Conservation (phyloP, 225 moss, liverwort and hornwort genomes). For the Pseudoscleropodium purum region DNA sequence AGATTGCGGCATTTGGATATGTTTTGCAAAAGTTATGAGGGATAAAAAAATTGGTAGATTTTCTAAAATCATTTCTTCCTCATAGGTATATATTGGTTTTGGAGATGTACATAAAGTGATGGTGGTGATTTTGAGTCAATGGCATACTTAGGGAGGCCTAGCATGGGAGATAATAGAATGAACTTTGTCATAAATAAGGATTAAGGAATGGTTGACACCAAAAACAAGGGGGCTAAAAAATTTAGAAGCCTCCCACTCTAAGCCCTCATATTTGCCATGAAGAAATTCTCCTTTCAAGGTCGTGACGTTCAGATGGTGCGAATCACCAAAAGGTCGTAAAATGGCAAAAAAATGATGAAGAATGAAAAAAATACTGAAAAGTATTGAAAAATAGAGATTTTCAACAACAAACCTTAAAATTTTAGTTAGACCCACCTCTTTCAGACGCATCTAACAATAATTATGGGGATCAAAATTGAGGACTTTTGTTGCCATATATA, state of each 20-base stretch:
- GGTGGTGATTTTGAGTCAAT: accelerated
- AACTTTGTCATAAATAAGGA: accelerated
- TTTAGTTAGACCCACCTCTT: accelerated
- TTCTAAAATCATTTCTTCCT: background rate
- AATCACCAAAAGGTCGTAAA: accelerated
- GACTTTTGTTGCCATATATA: background rate
- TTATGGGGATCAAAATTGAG: background rate
- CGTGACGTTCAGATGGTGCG: background rate
- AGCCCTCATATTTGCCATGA: background rate
- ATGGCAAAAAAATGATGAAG: background rate
- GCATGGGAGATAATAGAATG: background rate
- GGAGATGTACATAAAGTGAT: background rate
- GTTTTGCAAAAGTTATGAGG: background rate
- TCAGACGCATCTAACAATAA: accelerated
- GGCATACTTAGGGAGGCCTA: accelerated
- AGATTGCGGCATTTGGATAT: accelerated
- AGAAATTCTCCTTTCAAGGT: background rate
- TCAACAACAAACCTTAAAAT: background rate
- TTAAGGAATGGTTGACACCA: accelerated
- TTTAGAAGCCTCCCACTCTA: background rate
- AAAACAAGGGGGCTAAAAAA: background rate
- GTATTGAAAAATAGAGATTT: background rate
- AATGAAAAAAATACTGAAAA: background rate
- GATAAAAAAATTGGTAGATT: accelerated
- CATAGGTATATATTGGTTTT: background rate